Base-by-base conservation (phyloP, 2,329 filamentous ascomycete genomes). In the Cladosporium phlei region DNA sequence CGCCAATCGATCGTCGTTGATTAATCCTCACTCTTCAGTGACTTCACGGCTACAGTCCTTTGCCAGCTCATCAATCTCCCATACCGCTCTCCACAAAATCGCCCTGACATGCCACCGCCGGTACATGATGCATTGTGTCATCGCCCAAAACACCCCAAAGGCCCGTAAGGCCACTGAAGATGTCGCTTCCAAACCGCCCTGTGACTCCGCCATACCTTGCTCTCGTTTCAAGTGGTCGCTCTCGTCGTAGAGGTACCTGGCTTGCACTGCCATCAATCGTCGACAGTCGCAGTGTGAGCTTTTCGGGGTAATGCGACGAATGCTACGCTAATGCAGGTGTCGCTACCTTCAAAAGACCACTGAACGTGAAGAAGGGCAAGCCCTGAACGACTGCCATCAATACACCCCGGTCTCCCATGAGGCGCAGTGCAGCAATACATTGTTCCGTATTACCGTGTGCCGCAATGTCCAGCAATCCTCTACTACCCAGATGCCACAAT, bases 141-240 rank as follows among this genome's bases (percentile, higher is more conserved):
- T 37, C 29, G 42, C 16, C 7, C 24, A 14, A 12, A 8, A 5
- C 22, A 45, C 22, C n/a, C 24, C 20, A 12, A 21, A 14, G 24
- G 28, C 16, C 28, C 28, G 28, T 19, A 19, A 33, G 27, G 8
- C 19, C 42, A 33, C 11, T 22, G 16, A 37, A 14, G 17, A n/a
- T 11, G 17, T 24, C 24, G 30, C 5, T 6, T 10, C 19, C 10
- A 24, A 24, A 22, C 34, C 19, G n/a, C n/a, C 20, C 10, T 37
- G 42, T 45, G 42, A 19, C 29, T 22, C 19, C 32, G 14, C 29
- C 32, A 32, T 45, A 32, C 32, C 20, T 45, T 37, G 24, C 14
- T 21, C 11, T 20, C 9, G 42, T 45, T 45, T 45, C 42, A 45
- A 37, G 42, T 45, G 42, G 42, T 45, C 42, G 25, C 32, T 45